Percentiles rank a stretch among this genome's conserved stretches.
Conservation (phyloP, 2,329 filamentous ascomycete species). For the Ophiostoma quercus region DNA sequence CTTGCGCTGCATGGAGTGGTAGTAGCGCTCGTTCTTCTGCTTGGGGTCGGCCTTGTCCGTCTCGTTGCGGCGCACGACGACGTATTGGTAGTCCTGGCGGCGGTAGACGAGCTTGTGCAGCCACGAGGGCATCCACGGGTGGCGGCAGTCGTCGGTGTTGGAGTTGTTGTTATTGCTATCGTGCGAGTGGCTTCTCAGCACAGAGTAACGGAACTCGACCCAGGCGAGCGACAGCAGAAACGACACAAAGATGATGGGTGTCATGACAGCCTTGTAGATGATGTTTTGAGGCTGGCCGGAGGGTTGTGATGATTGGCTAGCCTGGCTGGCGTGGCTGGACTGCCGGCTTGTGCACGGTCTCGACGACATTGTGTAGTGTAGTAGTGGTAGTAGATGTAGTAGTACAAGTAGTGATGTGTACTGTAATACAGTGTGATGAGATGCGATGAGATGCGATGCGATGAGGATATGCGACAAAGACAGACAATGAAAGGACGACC, state of each 20-base stretch:
- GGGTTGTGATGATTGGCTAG: neutral
- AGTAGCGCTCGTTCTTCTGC: constrained; percentile 37
- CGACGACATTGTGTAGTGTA: neutral
- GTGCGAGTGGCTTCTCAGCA: constrained; percentile 43
- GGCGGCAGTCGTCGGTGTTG: constrained; percentile 19
- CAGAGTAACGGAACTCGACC: constrained; percentile 54
- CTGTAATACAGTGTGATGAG: neutral
- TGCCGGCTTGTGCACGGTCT: neutral
- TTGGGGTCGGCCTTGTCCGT: constrained; percentile 24
- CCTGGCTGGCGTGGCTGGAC: neutral
- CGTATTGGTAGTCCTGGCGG: constrained; percentile 33
- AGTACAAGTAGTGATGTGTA: neutral
- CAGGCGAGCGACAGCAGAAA: constrained; percentile 61
- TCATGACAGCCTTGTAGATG: constrained; percentile 46
- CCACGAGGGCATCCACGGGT: constrained; percentile 37
- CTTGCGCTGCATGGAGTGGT: constrained; percentile 54
- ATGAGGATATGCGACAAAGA: neutral
- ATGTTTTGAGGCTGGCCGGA: neutral
- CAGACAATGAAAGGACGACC: neutral
- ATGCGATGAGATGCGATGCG: neutral
- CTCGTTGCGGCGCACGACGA: constrained; percentile 26
- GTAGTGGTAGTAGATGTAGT: no score
- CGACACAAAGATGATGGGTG: constrained; percentile 57
- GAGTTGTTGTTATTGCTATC: constrained; percentile 22
- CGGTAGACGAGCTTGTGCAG: constrained; percentile 41